phyloP scores from a whole-genome alignment of 306 rosid species.

The Clitoria ternatea region DNA sequence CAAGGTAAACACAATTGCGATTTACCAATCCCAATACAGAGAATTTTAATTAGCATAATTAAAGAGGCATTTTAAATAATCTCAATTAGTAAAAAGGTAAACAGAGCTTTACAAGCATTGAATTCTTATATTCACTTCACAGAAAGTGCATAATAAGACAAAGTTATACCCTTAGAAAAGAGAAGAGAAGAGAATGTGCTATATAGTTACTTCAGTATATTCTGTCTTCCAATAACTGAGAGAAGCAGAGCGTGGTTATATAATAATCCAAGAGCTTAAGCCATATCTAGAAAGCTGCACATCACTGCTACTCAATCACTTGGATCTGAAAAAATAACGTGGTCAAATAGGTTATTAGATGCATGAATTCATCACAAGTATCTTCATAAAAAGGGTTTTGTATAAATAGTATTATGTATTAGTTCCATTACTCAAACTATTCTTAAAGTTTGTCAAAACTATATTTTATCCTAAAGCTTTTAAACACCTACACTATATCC shows the following conservation, averaged over 20 bases:
- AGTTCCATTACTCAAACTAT: too few relatives aligned
- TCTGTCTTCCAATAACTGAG: constrained; percentile 30
- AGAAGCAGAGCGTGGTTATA: constrained; percentile 8
- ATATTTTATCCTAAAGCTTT: too few relatives aligned
- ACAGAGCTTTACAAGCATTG: neutral
- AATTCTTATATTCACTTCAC: neutral
- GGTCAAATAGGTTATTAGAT: neutral
- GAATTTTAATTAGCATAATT: neutral
- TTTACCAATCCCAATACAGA: constrained; percentile 22
- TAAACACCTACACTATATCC: too few relatives aligned
- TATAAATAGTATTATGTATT: too few relatives aligned
- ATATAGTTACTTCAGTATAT: neutral
- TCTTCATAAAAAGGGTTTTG: too few relatives aligned
- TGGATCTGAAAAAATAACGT: constrained; percentile 32
- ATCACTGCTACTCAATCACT: constrained; percentile 31
- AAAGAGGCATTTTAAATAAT: neutral
- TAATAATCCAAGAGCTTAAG: constrained; percentile 12
- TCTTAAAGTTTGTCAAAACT: too few relatives aligned
- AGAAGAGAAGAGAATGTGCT: neutral
- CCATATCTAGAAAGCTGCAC: constrained; percentile 24
- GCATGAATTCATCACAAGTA: neutral
- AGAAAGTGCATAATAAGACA: constrained; percentile 2
- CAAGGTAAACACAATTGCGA: constrained; percentile 12
- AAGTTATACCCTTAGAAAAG: too few relatives aligned
- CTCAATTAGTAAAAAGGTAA: neutral